Conservation (phyloP, 371 early-diverging fungal genomes). For the Racocetra persica region DNA sequence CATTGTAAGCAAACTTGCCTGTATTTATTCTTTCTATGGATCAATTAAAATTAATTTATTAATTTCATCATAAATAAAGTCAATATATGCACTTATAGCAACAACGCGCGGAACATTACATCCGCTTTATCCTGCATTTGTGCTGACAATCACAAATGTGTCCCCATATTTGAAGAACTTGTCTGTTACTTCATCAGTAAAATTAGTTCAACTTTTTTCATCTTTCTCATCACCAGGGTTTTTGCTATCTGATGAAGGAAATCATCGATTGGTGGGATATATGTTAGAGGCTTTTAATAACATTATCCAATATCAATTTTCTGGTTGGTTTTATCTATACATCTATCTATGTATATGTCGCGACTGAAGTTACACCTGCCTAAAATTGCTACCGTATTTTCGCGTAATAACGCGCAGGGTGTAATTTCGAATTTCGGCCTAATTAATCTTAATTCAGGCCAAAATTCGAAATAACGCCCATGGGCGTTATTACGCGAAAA, state of each 20-base stretch:
- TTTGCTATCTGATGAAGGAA: conserved; percentile 77
- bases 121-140: conserved; percentile 77
- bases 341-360: too few relatives aligned
- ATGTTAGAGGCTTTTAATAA: conserved; percentile 81
- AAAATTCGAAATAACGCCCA: too few relatives aligned
- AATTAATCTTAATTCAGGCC: too few relatives aligned
- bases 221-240: conserved; percentile 83
- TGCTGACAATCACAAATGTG: conserved; percentile 81
- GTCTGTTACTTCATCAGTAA: conserved; percentile 73
- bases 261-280: conserved; percentile 75
- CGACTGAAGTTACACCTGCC: too few relatives aligned
- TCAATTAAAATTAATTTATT: neutral
- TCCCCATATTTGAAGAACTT: conserved; percentile 81
- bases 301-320: conserved; percentile 81
- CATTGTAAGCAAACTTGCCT: conserved; percentile 55
- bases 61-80: conserved; percentile 50
- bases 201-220: conserved; percentile 75
- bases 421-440: too few relatives aligned
- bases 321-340: conserved; percentile 55
- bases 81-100: conserved; percentile 77
- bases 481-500: too few relatives aligned
- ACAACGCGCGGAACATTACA: conserved; percentile 73
- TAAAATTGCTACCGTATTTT: too few relatives aligned
- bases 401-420: too few relatives aligned
- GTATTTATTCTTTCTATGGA: neutral